Base-by-base conservation (phyloP, 2,329 filamentous ascomycete genomes). In the Alternaria triticina region DNA sequence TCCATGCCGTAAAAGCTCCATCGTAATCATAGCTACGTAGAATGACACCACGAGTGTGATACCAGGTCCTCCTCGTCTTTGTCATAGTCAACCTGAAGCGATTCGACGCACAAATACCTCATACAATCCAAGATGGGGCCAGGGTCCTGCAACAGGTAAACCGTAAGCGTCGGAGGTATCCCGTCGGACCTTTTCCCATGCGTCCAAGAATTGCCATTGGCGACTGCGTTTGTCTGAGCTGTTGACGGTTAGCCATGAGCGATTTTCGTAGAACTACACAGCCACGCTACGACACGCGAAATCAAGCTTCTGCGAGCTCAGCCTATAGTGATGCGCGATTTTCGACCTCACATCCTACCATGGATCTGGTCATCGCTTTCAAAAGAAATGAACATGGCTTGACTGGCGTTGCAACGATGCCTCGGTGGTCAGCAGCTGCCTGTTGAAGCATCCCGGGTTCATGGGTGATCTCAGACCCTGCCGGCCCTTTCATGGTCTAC, bases 71-170 rank as follows among this genome's bases (percentile, higher is more conserved):
- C 20, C 52, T 61, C 57, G 50, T 40, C 63, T 59, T 54, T 57
- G 55, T 57, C 61, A 33, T 50, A 54, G 57, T 55, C 27, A 50
- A 55, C 20, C 17, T 57, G 40, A 61, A 60, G 51, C 64, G 66
- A 72, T 70, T 72, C 60, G 70, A 67, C 61, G 55, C 62, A 68
- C 64, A 74, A 74, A 73, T 74, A 62, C 63, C 71, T 71, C 71
- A 74, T 62, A 56, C 46, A 51, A 40, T 40, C 45, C 45, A 47
- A 27, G 15, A 49, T 44, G 22, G n/a, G 64, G 61, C 45, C 61
- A 65, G 60, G 52, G 22, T 59, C 36, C 51, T 59, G 58, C 58
- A 51, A 30, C 59, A 59, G 57, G 63, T 51, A 61, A 65, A 64
- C 65, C 50, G 17, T 55, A 30, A 47, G 61, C 67, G 43, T 47